Percentiles rank a stretch among this genome's conserved stretches.
These are phyloP conservation scores for Starmerella riodocensis DNA, from an alignment of 805 yeast species.

Conservation along the genomic window DNA sequence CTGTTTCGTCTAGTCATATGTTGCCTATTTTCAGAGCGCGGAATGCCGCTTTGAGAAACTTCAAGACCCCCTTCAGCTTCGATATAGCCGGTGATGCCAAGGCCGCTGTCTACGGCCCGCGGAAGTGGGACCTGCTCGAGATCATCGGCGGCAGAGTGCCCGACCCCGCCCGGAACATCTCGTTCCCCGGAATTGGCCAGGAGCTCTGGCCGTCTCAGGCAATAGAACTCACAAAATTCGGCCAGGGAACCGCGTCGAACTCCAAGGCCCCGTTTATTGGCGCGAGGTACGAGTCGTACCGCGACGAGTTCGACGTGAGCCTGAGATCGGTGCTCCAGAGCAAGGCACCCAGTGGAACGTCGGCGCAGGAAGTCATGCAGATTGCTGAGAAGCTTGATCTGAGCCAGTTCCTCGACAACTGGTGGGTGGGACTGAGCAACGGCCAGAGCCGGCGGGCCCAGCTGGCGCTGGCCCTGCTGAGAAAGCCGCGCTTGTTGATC, in stretches of 20 bases:
- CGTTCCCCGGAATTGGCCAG: slow-evolving; percentile 40
- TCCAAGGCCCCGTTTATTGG: slow-evolving; percentile 53
- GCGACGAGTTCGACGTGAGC: slow-evolving; percentile 71
- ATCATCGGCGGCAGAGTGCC: slow-evolving; percentile 45
- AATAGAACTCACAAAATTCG: slow-evolving; percentile 34
- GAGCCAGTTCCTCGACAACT: slow-evolving; percentile 45
- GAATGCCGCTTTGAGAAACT: slow-evolving; percentile 20
- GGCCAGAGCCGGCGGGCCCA: slow-evolving; percentile 91
- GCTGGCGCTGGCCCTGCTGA: slow-evolving; percentile 59
- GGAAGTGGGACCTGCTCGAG: slow-evolving; percentile 42
- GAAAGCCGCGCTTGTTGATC: slow-evolving; percentile 50
- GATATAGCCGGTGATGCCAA: slow-evolving; percentile 30
- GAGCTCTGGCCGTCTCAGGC: slow-evolving; percentile 36
- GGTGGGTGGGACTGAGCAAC: slow-evolving; percentile 80
- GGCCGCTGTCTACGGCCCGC: slow-evolving; percentile 46
- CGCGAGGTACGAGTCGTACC: slow-evolving; percentile 77
- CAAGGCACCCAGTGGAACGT: slow-evolving; percentile 29
- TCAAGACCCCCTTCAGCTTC: slow-evolving; percentile 33
- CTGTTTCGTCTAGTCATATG: background rate
- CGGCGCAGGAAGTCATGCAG: slow-evolving; percentile 32
- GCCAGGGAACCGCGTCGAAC: slow-evolving; percentile 30
- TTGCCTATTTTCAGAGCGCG: slow-evolving; percentile 14
- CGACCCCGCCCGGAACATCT: slow-evolving; percentile 40
- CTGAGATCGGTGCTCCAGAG: slow-evolving; percentile 44
- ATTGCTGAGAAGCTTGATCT: slow-evolving; percentile 43